Evolutionary conservation across 139 green algal species (phyloP).

Genomic region (Yamagishiella unicocca): DNA sequence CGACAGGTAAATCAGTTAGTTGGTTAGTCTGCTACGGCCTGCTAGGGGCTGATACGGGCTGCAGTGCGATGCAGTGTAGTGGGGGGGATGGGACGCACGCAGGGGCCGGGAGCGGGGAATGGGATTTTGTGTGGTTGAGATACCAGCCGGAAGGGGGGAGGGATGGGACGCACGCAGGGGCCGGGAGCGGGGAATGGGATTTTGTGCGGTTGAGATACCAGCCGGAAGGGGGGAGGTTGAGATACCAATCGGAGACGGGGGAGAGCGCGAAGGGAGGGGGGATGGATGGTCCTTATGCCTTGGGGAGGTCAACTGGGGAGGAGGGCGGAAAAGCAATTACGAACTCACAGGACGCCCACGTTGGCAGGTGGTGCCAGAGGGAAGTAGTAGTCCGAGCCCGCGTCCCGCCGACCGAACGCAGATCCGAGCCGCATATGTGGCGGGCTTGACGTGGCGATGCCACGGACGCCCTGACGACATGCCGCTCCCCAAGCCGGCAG

Average conservation of each 20-base stretch:
- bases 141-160: background rate
- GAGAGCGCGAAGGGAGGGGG: background rate
- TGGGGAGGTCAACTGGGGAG: too few relatives aligned
- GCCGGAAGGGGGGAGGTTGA: background rate
- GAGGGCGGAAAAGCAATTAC: too few relatives aligned
- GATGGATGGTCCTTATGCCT: background rate
- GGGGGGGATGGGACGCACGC: background rate
- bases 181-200: too few relatives aligned
- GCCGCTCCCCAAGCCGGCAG: background rate
- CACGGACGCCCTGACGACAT: background rate
- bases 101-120: background rate
- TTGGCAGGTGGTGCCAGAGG: background rate
- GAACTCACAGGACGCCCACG: conserved; percentile 44
- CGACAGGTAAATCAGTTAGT: background rate
- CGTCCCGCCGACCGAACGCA: background rate
- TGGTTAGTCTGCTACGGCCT: too few relatives aligned
- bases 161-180: too few relatives aligned
- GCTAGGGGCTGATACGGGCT: background rate
- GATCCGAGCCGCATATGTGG: background rate
- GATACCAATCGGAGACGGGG: background rate
- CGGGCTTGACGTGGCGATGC: background rate
- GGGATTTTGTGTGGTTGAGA: background rate
- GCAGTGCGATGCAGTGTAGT: background rate
- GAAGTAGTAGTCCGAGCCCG: conserved; percentile 18
- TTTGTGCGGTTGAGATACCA: background rate